Evolutionary conservation across 2,329 filamentous ascomycete species (phyloP), one percentile per base, ranked within the genome.

Genomic region (Berkeleyomyces basicola): DNA sequence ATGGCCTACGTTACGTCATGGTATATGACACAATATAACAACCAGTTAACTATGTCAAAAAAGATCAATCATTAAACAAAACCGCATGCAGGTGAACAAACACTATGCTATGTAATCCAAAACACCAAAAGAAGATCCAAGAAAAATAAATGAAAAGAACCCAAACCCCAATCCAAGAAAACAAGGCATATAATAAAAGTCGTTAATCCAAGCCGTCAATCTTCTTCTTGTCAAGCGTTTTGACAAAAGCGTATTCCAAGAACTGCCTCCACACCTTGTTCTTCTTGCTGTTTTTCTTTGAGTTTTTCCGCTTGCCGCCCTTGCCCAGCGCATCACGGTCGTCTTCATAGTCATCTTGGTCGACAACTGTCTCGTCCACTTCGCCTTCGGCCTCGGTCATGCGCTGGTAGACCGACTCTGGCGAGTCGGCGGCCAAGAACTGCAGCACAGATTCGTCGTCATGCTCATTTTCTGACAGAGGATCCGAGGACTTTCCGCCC

Each of bases 241-340:
- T 82, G 31, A 95, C 87, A 74, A 93, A 95, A 0, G 90, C 90
- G 63, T 89, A 83, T 64, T 77, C 73, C 37, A 95, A 75, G 71
- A 95, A 96, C 59, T 85, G 82, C 65, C 84, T 78, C 90, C 90
- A 96, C 4, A 83, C 77, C 71, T 85, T 83, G 70, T 86, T 86
- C 68, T 80, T 79, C 67, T 76, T 77, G 66, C 76, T 74, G 63
- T 79, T 76, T 69, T 80, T 80, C 61, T 78, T 76, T 58, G 75
- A 76, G 65, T 76, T 69, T 0, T 71, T 70, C 0, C 68, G 66
- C 0, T 66, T 66, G 4, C 71, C 69, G 16, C 71, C 70, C n/a
- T 67, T 67, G 23, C 69, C 68, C 11, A 69, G 65, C 5, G 69
- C 69, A 37, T 69, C 67, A 4, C 68, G 67, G 2, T 70, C 70